A percentile compares a stretch with the other conserved stretches of the same genome.
Evolutionary conservation across 345 rosid genomes (phyloP).

Genomic region (Excoecaria agallocha): DNA sequence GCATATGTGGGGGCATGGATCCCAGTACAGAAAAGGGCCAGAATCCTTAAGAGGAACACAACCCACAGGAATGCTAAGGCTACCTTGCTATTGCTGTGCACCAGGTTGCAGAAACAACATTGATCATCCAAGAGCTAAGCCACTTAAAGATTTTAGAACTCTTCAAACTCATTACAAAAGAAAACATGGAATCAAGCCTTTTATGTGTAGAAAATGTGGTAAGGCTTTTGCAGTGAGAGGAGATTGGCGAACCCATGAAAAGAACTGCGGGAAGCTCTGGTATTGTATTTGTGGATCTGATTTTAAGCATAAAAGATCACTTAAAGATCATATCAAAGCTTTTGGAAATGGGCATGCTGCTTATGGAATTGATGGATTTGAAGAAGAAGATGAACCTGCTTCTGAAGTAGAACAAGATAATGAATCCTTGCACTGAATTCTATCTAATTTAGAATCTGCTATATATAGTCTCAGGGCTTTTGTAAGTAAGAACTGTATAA

Average conservation of each 20-base stretch:
- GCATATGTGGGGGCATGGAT: conserved; percentile 74
- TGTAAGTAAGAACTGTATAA: conserved; percentile 31
- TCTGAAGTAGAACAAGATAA: conserved; percentile 57
- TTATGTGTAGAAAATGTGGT: conserved; percentile 72
- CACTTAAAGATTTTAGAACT: conserved; percentile 67
- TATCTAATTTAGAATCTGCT: conserved; percentile 4
- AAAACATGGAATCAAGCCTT: conserved; percentile 69
- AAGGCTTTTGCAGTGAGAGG: conserved; percentile 68
- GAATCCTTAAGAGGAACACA: conserved; percentile 67
- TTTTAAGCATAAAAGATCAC: conserved; percentile 64
- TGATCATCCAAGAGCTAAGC: conserved; percentile 66
- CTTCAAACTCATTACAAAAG: conserved; percentile 75
- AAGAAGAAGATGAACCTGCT: conserved; percentile 57
- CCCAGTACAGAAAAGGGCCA: conserved; percentile 57
- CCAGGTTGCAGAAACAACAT: conserved; percentile 67
- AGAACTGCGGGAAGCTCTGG: conserved; percentile 70
- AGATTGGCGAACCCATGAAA: conserved; percentile 76
- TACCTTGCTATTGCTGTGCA: conserved; percentile 70
- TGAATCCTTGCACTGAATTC: conserved; percentile 23
- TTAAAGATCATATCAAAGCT: conserved; percentile 56
- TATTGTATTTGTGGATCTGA: conserved; percentile 61
- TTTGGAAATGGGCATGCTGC: conserved; percentile 56
- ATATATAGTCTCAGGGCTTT: conserved; percentile 15
- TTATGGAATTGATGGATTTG: conserved; percentile 46
- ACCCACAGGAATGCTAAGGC: conserved; percentile 67